Evolutionary conservation across 2,329 filamentous ascomycete genomes (phyloP), one percentile per base, ranked within the genome.

Genomic region (Elsinoe ampelina): DNA sequence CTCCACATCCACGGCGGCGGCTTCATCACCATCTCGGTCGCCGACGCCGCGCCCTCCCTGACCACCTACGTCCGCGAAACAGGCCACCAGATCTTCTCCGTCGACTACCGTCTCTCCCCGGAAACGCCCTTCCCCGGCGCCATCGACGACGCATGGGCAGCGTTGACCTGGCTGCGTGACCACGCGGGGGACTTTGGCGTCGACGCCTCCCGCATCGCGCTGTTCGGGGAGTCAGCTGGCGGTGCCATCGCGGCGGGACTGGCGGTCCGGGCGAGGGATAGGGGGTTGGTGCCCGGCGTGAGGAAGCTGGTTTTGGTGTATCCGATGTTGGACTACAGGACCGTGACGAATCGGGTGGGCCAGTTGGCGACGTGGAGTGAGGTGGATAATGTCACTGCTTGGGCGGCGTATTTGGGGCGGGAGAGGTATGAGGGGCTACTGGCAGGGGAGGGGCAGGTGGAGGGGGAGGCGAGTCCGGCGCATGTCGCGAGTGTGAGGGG

Each of bases 271-370:
- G 64, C 64, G n/a, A 60, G 64, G 10, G 63, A 64, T 41, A 57
- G 60, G 20, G 48, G 48, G 2, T 41, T 65, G 10, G 51, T 41
- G 4, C 63, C 62, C 17, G 57, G 58, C 2, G 26, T 65, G 3
- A 52, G 54, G 5, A 65, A 63, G 52, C 70, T 76, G 63, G 67
- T 77, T 43, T 68, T 78, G 10, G 65, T 74, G 45, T 73, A 73
- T 50, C 75, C 73, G 2, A 78, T 78, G 75, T 64, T 78, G 11
- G 75, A 78, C 61, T 72, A 77, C 58, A 63, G 69, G 47, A 70
- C 66, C 41, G 65, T 67, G n/a, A 58, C 58, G 6, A 67, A 71
- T 12, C 67, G 71, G 48, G 66, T 67, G 20, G 62, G 63, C 2
- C 65, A 69, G 30, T 64, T 67, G 0, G 65, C 65, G 15, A 38